Evolutionary conservation across 2,329 filamentous ascomycete species (phyloP).

Genomic region (Venturia asperata): DNA sequence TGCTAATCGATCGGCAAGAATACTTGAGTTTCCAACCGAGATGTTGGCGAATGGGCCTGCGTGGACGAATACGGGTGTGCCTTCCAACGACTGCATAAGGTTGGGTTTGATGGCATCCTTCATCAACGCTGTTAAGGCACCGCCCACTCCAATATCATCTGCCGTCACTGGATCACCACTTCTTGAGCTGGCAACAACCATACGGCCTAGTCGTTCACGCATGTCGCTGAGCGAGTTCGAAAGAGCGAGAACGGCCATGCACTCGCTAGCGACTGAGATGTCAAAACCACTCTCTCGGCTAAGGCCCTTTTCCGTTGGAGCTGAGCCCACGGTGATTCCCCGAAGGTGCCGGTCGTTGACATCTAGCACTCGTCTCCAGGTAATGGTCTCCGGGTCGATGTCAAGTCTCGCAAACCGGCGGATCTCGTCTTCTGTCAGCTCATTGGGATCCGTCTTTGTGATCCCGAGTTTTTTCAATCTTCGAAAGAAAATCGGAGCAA

Average conservation of each 20-base stretch:
- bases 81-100: constrained; percentile 95
- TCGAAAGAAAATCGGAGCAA: constrained; percentile 85
- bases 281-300: constrained; percentile 89
- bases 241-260: constrained; percentile 95
- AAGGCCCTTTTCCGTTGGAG: constrained; percentile 83
- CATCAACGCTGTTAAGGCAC: constrained; percentile 90
- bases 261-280: constrained; percentile 95
- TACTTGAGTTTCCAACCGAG: constrained; percentile 91
- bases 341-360: constrained; percentile 94
- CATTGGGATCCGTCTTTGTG: constrained; percentile 85
- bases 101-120: constrained; percentile 98
- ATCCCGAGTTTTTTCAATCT: constrained; percentile 94
- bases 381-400: constrained; percentile 94
- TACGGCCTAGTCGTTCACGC: constrained; percentile 85
- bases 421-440: constrained; percentile 85
- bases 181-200: constrained; percentile 87
- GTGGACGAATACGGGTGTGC: constrained; percentile 95
- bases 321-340: constrained; percentile 80
- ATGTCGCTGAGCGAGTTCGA: constrained; percentile 83
- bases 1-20: constrained; percentile 89
- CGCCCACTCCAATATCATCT: constrained; percentile 88
- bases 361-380: constrained; percentile 91
- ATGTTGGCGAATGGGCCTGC: constrained; percentile 98
- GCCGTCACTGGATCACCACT: constrained; percentile 87
- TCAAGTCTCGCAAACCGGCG: constrained; percentile 83